Conservation (phyloP, 2,329 filamentous ascomycete species). For the Ampelomyces quisqualis region DNA sequence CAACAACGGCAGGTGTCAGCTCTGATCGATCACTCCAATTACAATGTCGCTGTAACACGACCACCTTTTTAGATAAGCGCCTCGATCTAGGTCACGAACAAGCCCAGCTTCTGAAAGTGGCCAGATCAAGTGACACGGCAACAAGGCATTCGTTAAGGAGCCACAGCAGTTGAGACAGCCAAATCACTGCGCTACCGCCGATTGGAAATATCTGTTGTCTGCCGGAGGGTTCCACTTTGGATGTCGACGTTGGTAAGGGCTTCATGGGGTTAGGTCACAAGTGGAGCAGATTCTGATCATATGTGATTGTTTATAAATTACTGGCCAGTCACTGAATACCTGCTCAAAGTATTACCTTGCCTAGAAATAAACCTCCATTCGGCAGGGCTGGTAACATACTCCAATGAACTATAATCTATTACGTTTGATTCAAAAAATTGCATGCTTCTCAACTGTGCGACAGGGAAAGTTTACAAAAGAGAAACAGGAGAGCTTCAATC, state of each 20-base stretch:
- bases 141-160: neutral
- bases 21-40: slow-evolving; percentile 14
- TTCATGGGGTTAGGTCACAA: neutral
- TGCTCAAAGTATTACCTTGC: too few species aligned
- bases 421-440: too few species aligned
- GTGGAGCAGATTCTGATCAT: slow-evolving; percentile 1
- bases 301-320: too few species aligned
- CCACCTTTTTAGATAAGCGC: slow-evolving; percentile 4
- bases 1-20: slow-evolving; percentile 9
- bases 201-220: slow-evolving; percentile 4
- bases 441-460: neutral
- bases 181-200: slow-evolving; percentile 1
- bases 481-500: neutral
- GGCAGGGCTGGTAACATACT: too few species aligned
- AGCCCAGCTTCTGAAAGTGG: neutral
- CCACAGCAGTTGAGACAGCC: slow-evolving; percentile 1
- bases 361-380: too few species aligned
- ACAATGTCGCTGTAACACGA: slow-evolving; percentile 6
- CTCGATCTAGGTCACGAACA: neutral
- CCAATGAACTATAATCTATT: too few species aligned
- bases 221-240: slow-evolving; percentile 5
- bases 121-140: neutral
- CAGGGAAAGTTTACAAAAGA: neutral
- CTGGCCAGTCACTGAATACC: too few species aligned
- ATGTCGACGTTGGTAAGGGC: slow-evolving; percentile 1